Conservation (phyloP, 148 eudicot genomes). For the Rhododendron ovatum region DNA sequence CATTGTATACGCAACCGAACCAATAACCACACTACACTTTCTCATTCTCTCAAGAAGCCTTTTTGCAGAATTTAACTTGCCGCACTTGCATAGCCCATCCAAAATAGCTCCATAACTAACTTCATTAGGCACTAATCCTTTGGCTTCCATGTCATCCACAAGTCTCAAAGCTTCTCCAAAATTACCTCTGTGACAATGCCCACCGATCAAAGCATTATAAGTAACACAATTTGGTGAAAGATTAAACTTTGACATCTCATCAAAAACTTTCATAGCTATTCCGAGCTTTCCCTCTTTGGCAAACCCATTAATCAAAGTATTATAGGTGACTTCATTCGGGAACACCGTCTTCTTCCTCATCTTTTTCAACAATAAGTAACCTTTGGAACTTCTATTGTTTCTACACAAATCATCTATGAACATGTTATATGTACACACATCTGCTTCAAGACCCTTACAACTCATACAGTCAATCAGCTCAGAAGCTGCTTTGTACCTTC, state of each 20-base stretch:
- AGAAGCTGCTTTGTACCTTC: slow-evolving; percentile 50
- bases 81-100: slow-evolving; percentile 67
- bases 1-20: slow-evolving; percentile 46
- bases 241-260: slow-evolving; percentile 56
- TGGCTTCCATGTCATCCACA: slow-evolving; percentile 53
- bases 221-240: slow-evolving; percentile 54
- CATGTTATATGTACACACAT: slow-evolving; percentile 67
- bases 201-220: slow-evolving; percentile 71
- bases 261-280: slow-evolving; percentile 54
- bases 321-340: slow-evolving; percentile 71
- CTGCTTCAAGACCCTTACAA: slow-evolving; percentile 53
- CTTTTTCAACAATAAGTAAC: slow-evolving; percentile 58
- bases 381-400: slow-evolving; percentile 52
- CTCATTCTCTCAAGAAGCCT: slow-evolving; percentile 53
- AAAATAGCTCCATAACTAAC: slow-evolving; percentile 66
- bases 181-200: slow-evolving; percentile 51
- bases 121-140: slow-evolving; percentile 52
- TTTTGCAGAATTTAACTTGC: slow-evolving; percentile 54
- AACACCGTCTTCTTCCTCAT: slow-evolving; percentile 56
- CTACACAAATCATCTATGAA: slow-evolving; percentile 59
- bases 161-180: slow-evolving; percentile 57
- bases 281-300: slow-evolving; percentile 64
- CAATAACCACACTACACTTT: slow-evolving; percentile 30
- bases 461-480: slow-evolving; percentile 67
- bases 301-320: slow-evolving; percentile 77